Conservation (phyloP, 2,329 filamentous ascomycete genomes). For the Claviceps sp. region DNA sequence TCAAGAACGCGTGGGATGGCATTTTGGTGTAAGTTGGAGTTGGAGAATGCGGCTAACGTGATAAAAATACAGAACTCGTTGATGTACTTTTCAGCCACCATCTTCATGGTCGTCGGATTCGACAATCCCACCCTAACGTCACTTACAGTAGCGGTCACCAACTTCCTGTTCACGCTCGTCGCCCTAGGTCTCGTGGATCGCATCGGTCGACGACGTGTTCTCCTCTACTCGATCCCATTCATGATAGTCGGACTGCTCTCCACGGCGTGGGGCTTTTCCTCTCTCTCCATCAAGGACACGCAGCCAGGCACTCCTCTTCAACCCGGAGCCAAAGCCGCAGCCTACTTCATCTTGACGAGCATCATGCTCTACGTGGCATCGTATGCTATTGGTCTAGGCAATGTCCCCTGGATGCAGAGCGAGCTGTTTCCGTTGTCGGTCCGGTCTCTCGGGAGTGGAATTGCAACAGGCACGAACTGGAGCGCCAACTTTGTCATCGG, state of each 20-base stretch:
- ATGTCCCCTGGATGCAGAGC: constrained; percentile 92
- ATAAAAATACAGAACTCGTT: constrained; percentile 52
- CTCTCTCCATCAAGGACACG: constrained; percentile 34
- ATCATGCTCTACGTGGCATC: constrained; percentile 75
- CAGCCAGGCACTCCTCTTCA: constrained; percentile 4
- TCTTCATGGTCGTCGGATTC: constrained; percentile 68
- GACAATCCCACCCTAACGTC: constrained; percentile 66
- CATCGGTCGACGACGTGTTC: constrained; percentile 64
- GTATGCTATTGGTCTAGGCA: constrained; percentile 79
- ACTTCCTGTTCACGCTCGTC: constrained; percentile 65
- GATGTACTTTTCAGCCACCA: constrained; percentile 84
- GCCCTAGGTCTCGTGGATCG: constrained; percentile 68
- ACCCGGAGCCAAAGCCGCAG: constrained; percentile 20
- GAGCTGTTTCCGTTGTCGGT: constrained; percentile 76
- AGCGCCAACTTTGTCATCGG: constrained; percentile 74
- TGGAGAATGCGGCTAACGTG: constrained; percentile 2
- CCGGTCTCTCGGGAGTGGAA: constrained; percentile 56
- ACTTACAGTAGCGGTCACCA: constrained; percentile 68
- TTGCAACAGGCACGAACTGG: constrained; percentile 78
- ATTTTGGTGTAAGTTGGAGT: not conserved
- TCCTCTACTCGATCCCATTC: constrained; percentile 71
- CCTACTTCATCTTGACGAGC: constrained; percentile 52
- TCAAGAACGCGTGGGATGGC: not conserved
- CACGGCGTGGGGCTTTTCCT: constrained; percentile 60
- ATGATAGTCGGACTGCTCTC: constrained; percentile 64